Evolutionary conservation across 257 asterid genomes (phyloP).

Genomic region (Orobanche coerulescens): DNA sequence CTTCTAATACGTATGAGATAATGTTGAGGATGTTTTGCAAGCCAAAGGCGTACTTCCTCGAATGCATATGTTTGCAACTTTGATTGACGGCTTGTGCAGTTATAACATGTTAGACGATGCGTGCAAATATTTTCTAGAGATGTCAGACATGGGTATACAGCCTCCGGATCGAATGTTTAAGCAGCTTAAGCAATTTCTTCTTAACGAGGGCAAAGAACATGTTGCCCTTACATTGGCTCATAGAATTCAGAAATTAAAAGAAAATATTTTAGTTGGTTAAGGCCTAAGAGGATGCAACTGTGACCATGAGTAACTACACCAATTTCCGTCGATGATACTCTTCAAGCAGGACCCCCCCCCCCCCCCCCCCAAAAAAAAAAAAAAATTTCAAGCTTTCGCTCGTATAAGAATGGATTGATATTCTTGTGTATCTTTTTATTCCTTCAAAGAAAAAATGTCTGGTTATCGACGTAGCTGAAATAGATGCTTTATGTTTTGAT

Average conservation of each 20-base stretch:
- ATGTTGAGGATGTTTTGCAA: slow-evolving; percentile 79
- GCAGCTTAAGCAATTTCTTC: slow-evolving; percentile 47
- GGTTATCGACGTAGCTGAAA: no score
- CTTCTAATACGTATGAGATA: slow-evolving; percentile 72
- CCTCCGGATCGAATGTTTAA: slow-evolving; percentile 63
- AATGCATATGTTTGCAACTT: slow-evolving; percentile 62
- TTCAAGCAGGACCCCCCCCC: no score
- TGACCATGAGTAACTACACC: no score
- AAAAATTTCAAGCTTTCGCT: no score
- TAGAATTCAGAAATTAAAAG: slow-evolving; percentile 47
- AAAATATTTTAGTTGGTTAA: slow-evolving; percentile 36
- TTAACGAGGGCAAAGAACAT: slow-evolving; percentile 54
- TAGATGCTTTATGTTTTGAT: no score
- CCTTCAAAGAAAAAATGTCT: no score
- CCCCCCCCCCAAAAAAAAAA: no score
- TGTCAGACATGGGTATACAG: slow-evolving; percentile 75
- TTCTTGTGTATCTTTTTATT: no score
- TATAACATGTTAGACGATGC: slow-evolving; percentile 49
- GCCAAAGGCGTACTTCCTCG: slow-evolving; percentile 60
- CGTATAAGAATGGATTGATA: no score
- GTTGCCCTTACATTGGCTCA: slow-evolving; percentile 30
- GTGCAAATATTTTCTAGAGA: slow-evolving; percentile 44
- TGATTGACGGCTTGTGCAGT: slow-evolving; percentile 51
- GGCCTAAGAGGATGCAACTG: no score
- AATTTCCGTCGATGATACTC: no score